Percentiles rank a stretch among this genome's conserved stretches.
Conservation (phyloP, 371 early-diverging fungal genomes). For the Phascolomyces articulosus region DNA sequence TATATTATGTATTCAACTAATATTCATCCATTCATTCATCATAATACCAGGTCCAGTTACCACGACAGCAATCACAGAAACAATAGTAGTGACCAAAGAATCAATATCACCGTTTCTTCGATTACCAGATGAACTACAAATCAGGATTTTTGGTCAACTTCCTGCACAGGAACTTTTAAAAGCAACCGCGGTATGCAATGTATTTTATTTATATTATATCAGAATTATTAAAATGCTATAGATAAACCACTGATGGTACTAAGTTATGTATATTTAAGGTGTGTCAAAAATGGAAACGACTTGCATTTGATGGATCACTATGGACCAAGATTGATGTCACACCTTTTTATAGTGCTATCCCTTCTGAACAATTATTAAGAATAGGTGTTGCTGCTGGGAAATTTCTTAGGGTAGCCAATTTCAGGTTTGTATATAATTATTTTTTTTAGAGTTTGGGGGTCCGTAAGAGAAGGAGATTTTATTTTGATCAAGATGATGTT, state of each 20-base stretch:
- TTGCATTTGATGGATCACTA: slow-evolving; percentile 57
- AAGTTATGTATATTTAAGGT: no score
- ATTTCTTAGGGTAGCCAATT: slow-evolving; percentile 56
- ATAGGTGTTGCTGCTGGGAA: slow-evolving; percentile 50
- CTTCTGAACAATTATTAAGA: slow-evolving; percentile 44
- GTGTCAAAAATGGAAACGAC: slow-evolving; percentile 45
- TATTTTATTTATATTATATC: neutral
- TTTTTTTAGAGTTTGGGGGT: neutral
- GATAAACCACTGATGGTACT: no score
- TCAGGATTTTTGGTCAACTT: slow-evolving; percentile 34
- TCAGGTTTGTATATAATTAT: slow-evolving; percentile 38
- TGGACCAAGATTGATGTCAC: slow-evolving; percentile 53
- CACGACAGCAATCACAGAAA: neutral
- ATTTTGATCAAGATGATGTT: no score
- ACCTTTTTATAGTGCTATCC: slow-evolving; percentile 55
- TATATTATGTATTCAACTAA: no score
- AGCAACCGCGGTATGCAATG: slow-evolving; percentile 32
- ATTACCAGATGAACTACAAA: slow-evolving; percentile 44
- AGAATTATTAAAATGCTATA: no score
- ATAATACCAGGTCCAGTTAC: no score
- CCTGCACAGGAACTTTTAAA: slow-evolving; percentile 37
- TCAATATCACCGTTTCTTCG: slow-evolving; percentile 5
- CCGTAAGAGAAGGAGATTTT: neutral
- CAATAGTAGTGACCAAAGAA: neutral
- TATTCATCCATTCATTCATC: no score